phyloP scores from a whole-genome alignment of 140 eudicot species.

The Anethum foeniculum region DNA sequence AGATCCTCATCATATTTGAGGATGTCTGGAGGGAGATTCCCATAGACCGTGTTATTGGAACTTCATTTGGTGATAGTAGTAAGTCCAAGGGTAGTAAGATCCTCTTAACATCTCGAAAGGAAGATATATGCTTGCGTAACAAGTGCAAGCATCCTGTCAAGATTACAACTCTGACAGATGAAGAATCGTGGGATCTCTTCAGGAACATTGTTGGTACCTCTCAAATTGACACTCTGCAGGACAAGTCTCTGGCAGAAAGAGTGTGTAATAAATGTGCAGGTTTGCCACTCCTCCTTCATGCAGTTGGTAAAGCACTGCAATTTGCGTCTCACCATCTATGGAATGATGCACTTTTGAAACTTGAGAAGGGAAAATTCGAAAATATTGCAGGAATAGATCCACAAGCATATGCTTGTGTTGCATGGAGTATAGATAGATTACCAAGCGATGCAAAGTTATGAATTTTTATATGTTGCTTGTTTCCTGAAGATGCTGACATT shows the following conservation, averaged over 20 bases:
- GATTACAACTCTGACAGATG: neutral
- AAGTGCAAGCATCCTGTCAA: too few relatives aligned
- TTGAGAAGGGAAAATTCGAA: too few relatives aligned
- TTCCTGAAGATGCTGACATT: constrained; percentile 9
- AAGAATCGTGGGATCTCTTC: constrained; percentile 13
- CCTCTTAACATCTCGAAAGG: neutral
- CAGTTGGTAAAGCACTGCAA: too few relatives aligned
- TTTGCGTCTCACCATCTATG: too few relatives aligned
- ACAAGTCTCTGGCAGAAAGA: too few relatives aligned
- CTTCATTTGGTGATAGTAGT: neutral
- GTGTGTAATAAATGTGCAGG: too few relatives aligned
- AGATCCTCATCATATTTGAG: constrained; percentile 8
- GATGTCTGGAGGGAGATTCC: constrained; percentile 17
- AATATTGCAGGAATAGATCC: constrained; percentile 4
- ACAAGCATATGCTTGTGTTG: neutral
- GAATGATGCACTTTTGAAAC: too few relatives aligned
- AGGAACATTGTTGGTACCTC: neutral
- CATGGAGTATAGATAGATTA: constrained; percentile 7
- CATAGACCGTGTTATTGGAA: neutral
- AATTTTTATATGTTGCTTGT: constrained; percentile 13
- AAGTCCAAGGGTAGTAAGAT: neutral
- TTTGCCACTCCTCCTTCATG: too few relatives aligned
- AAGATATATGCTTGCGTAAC: neutral
- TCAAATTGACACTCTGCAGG: too few relatives aligned
- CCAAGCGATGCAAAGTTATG: constrained; percentile 7